Percentiles rank a stretch among this genome's conserved stretches.
These are phyloP conservation scores for Hippophae gyantsensis DNA, from an alignment of 306 rosid species.

Conservation along the genomic window DNA sequence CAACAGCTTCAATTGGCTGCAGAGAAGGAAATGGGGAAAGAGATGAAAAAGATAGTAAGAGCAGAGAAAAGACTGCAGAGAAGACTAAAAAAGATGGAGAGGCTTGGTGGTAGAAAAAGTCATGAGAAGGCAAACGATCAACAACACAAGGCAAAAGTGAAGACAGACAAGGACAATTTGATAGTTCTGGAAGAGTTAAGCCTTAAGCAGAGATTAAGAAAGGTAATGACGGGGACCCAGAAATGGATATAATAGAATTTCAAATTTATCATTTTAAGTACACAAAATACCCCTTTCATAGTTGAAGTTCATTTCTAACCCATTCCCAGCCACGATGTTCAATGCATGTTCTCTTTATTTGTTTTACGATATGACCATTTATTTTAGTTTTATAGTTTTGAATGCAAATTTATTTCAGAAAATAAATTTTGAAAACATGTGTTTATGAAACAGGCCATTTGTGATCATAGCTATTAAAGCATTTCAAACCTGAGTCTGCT, in stretches of 20 bases:
- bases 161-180: background rate
- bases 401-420: background rate
- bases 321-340: no score
- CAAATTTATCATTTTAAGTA: background rate
- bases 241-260: background rate
- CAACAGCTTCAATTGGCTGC: slow-evolving; percentile 33
- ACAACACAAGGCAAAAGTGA: slow-evolving; percentile 16
- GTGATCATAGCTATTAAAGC: background rate
- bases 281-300: slow-evolving; percentile 9
- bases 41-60: slow-evolving; percentile 27
- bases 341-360: no score
- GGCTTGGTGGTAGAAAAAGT: slow-evolving; percentile 14
- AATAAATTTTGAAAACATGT: background rate
- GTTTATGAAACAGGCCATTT: no score
- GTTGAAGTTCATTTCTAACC: background rate
- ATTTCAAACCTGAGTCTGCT: background rate
- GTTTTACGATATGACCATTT: no score
- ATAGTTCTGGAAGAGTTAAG: slow-evolving; percentile 26
- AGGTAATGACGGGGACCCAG: slow-evolving; percentile 28
- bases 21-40: slow-evolving; percentile 45
- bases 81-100: slow-evolving; percentile 37
- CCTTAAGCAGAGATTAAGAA: slow-evolving; percentile 28
- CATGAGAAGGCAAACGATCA: slow-evolving; percentile 11
- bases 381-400: no score
- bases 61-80: slow-evolving; percentile 42